Conservation (phyloP, 208 protist genomes). For the Acanthamoeba culbertsoni region DNA sequence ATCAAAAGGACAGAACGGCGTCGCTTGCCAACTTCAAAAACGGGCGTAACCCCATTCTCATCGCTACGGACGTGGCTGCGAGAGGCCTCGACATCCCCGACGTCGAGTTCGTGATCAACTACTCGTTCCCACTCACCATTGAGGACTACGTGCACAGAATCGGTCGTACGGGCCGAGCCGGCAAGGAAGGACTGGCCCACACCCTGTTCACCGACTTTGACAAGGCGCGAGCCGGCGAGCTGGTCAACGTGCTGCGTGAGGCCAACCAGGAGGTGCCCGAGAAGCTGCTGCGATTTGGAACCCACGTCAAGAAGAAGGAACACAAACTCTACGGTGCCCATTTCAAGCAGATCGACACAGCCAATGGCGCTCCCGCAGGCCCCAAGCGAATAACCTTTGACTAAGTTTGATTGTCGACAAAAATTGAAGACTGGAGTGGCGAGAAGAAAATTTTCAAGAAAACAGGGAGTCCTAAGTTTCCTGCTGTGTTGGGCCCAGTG, state of each 20-base stretch:
- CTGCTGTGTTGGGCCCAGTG: no score
- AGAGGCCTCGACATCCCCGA: slow-evolving; percentile 92
- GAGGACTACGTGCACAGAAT: slow-evolving; percentile 97
- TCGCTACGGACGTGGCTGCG: slow-evolving; percentile 86
- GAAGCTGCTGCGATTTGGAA: slow-evolving; percentile 68
- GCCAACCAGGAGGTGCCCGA: slow-evolving; percentile 67
- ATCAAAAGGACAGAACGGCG: slow-evolving; percentile 83
- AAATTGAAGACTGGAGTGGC: background rate
- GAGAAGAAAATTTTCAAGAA: background rate
- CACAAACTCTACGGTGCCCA: slow-evolving; percentile 67
- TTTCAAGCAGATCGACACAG: background rate
- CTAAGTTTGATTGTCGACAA: background rate
- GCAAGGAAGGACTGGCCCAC: slow-evolving; percentile 63
- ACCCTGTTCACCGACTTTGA: slow-evolving; percentile 72
- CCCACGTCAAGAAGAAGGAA: slow-evolving; percentile 72
- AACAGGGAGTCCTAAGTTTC: no score
- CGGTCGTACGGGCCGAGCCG: slow-evolving; percentile 85
- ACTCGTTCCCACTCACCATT: slow-evolving; percentile 80
- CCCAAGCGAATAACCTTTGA: slow-evolving; percentile 57
- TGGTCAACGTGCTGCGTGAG: slow-evolving; percentile 67
- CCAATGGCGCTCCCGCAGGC: background rate
- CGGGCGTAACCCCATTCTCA: slow-evolving; percentile 77
- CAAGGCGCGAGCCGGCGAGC: slow-evolving; percentile 67
- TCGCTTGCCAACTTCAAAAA: slow-evolving; percentile 81
- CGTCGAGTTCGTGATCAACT: slow-evolving; percentile 96